Conservation (phyloP, 148 eudicot genomes). For the Fagopyrum tataricum region DNA sequence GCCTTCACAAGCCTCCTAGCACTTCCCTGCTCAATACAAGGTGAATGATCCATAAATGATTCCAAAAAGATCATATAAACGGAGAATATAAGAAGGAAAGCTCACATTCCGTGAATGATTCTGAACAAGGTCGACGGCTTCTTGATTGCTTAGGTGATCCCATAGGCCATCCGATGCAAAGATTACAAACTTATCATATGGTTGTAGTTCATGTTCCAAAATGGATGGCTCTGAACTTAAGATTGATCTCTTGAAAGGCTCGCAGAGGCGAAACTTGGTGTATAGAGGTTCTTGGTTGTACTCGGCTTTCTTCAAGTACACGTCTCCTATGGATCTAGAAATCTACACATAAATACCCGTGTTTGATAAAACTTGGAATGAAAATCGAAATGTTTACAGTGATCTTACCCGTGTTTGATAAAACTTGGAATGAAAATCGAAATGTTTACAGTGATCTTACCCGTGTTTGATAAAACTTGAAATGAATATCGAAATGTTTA, state of each 20-base stretch:
- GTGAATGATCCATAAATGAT: no score
- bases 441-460: no score
- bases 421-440: no score
- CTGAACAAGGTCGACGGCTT: slow-evolving; percentile 72
- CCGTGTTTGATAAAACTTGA: no score
- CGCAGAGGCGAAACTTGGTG: slow-evolving; percentile 65
- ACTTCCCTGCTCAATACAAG: no score
- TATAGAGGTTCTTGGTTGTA: slow-evolving; percentile 70
- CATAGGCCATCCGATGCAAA: slow-evolving; percentile 85
- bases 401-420: no score
- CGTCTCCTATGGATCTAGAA: slow-evolving; percentile 79
- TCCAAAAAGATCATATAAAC: no score
- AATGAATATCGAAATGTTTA: no score
- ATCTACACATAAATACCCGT: slow-evolving; percentile 28
- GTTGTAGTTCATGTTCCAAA: slow-evolving; percentile 41
- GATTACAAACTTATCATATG: slow-evolving; percentile 70
- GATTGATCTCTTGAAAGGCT: slow-evolving; percentile 67
- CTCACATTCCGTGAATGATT: slow-evolving; percentile 59
- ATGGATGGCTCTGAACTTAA: slow-evolving; percentile 77
- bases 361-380: no score
- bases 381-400: no score
- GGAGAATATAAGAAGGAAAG: background rate
- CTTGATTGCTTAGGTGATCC: slow-evolving; percentile 85
- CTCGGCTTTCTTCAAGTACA: slow-evolving; percentile 64
- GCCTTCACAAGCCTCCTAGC: no score